phyloP scores from a whole-genome alignment of 192 early-diverging fungal species.

The Funneliformis geosporum region DNA sequence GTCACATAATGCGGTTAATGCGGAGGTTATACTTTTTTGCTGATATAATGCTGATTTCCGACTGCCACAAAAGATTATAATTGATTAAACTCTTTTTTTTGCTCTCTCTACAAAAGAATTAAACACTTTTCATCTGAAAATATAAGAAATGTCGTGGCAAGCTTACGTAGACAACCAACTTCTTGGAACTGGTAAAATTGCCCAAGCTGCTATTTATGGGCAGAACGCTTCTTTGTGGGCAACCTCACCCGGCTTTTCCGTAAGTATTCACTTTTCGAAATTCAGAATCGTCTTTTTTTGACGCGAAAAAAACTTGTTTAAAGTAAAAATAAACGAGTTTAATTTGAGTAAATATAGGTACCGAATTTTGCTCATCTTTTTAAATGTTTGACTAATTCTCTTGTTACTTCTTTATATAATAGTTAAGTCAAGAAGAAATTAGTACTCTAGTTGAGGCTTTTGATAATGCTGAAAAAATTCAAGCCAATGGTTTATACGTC shows the following conservation, averaged over 20 bases:
- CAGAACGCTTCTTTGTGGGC: conserved; percentile 85
- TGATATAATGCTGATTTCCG: too few relatives aligned
- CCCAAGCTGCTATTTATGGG: conserved; percentile 81
- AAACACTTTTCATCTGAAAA: neutral
- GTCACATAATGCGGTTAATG: too few relatives aligned
- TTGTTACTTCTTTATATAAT: too few relatives aligned
- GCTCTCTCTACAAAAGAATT: too few relatives aligned
- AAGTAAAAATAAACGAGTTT: neutral
- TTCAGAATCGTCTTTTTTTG: neutral
- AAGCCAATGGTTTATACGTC: conserved; percentile 63
- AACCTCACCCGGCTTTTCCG: conserved; percentile 66
- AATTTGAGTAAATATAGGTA: too few relatives aligned
- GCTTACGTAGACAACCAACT: conserved; percentile 80
- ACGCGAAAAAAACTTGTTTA: neutral
- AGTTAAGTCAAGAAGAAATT: conserved; percentile 60
- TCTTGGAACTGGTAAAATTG: conserved; percentile 73
- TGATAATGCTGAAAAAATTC: conserved; percentile 57
- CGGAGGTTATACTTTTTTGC: too few relatives aligned
- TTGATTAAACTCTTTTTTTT: too few relatives aligned
- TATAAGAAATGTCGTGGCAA: conserved; percentile 70
- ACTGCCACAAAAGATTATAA: too few relatives aligned
- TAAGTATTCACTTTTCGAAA: conserved; percentile 44
- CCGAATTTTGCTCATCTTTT: too few relatives aligned
- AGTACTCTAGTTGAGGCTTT: conserved; percentile 59
- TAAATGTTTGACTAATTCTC: too few relatives aligned